Base-by-base conservation (phyloP, 331 rosid genomes). In the Spiraea crenata region DNA sequence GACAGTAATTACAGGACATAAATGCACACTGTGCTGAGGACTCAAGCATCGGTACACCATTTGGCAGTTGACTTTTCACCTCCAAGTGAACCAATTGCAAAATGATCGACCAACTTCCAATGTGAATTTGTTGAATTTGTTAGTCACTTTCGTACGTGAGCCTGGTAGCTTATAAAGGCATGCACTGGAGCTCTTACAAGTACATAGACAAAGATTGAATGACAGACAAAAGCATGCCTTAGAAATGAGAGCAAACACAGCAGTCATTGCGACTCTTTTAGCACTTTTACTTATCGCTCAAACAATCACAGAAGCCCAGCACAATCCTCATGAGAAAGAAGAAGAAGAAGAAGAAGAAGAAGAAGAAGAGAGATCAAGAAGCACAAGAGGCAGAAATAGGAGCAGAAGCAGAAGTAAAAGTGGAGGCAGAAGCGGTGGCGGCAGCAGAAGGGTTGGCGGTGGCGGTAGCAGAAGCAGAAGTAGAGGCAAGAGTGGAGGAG, bases 241-340 rank as follows among this genome's bases (percentile, higher is more conserved):
- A 77, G 84, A 83, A 67, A 90, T 90, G 96, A 88, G 78, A 74
- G 68, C 80, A 70, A 79, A 64, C 65, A 15, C 14, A 56, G 70
- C 76, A 60, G 63, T 78, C 69, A 70, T 78, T 35, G 20, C 55
- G 69, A 0, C 38, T 73, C 57, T 83, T 7, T n/a, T 81, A 19
- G 48, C 79, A 39, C 61, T 86, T 77, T 31, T 86, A 65, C 60
- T 82, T 68, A 51, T 82, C 72, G 74, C 70, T 16, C 66, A 67
- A 1, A 44, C 80, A 47, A 64, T 84, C 6, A 65, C 75, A 52
- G 85, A 84, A 65, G 81, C 65, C 4, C 66, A 11, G 61, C 14
- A 48, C n/a, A 39, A 31, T 76, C 49, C 72, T 12, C 47, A 34
- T 3, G 55, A 59, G 41, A 50, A 63, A 16, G 11, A 58, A 58